Base-by-base conservation (phyloP, 1,284 basidiomycete species). In the Leccinum insigne region DNA sequence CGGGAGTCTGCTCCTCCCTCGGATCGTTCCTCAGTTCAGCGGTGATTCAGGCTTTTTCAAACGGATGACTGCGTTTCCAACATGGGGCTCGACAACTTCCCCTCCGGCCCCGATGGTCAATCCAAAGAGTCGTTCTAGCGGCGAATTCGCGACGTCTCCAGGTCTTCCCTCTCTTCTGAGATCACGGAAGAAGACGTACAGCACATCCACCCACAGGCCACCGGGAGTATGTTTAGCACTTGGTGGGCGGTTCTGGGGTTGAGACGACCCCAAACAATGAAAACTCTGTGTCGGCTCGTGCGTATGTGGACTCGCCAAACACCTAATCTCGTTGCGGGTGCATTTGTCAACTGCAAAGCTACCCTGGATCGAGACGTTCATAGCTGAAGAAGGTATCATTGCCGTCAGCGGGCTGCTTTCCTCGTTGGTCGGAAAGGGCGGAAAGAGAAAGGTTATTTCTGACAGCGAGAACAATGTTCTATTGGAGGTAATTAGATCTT, bases 341-440 rank as follows among this genome's bases (percentile, higher is more conserved):
- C 91, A 94, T 71, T 80, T 97, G 1, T 93, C 94, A 4, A 96
- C 94, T 0, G 92, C 91, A 0, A 90, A 90, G 65, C 70, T 95
- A 16, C 80, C 83, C 1, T 96, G 94, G 88, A 89, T 95, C 58
- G 82, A 90, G 68, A 86, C 89, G 49, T 97, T 97, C 71, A 81
- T 96, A 2, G 77, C 80, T 1, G 86, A 86, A 69, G 82, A 86
- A 49, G 95, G 95, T 0, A 79, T 96, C 64, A 86, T 88, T 58
- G 83, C 81, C 1, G 76, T 96, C 3, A 85, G 85, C 18, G 77
- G 74, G 9, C 71, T 92, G 13, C 78, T 96, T 23, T 80, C 83
- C 21, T 75, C 79, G 21, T 76, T 93, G n/a, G 87, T 91, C 23
- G 84, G 82, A 42, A 88, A 86, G 70, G 83, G 83, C 32, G 84